These are phyloP conservation scores for Vaccinium macrocarpon DNA, from an alignment of 148 eudicot species.

Conservation along the genomic window DNA sequence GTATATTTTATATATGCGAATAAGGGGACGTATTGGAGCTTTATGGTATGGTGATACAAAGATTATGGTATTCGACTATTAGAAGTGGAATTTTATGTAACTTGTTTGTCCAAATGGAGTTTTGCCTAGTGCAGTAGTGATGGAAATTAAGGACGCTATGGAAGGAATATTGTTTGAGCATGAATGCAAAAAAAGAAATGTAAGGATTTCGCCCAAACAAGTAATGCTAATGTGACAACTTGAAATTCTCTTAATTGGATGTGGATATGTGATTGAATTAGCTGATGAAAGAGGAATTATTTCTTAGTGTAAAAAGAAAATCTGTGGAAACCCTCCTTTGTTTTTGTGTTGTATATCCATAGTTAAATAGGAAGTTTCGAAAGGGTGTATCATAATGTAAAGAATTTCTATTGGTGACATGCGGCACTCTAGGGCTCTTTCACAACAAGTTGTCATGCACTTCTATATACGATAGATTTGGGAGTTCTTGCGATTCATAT, in stretches of 20 bases:
- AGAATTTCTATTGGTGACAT: not conserved
- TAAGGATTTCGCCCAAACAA: not conserved
- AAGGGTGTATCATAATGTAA: conserved; percentile 1
- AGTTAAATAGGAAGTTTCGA: not conserved
- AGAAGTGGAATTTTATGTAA: not conserved
- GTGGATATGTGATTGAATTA: not conserved
- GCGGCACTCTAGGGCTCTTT: not conserved
- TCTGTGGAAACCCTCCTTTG: not conserved
- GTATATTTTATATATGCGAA: not conserved
- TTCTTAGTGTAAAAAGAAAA: not conserved
- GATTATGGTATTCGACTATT: not conserved
- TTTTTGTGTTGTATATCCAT: not conserved
- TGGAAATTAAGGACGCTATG: not conserved
- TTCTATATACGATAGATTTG: not conserved
- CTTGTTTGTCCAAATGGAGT: not conserved
- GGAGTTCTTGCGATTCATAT: not conserved
- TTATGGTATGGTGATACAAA: not conserved
- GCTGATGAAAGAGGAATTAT: not conserved
- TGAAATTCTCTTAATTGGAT: not conserved
- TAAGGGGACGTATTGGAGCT: not conserved
- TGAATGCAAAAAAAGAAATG: not conserved
- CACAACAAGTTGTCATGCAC: not conserved
- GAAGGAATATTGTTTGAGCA: not conserved
- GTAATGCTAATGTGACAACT: not conserved
- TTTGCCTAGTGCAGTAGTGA: not conserved